These are phyloP conservation scores for Hibiscus mutabilis DNA, from an alignment of 345 rosid species.

Conservation along the genomic window DNA sequence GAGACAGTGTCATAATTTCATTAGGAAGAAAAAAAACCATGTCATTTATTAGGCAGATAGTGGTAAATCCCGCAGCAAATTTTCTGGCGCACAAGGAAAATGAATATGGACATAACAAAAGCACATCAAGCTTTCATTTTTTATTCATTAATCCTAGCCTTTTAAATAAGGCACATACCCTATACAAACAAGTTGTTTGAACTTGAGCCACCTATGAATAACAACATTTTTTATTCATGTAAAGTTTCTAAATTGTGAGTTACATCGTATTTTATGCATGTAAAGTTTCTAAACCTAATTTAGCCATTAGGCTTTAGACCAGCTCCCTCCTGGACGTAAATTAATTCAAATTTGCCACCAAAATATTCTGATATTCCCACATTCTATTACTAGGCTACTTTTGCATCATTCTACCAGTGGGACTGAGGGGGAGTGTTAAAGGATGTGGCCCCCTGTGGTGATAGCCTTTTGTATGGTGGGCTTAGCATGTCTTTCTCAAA, in stretches of 20 bases:
- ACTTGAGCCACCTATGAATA: too few species aligned
- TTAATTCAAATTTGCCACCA: conserved; percentile 17
- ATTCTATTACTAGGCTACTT: not conserved
- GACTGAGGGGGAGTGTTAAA: conserved; percentile 3
- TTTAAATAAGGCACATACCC: too few species aligned
- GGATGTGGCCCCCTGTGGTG: conserved; percentile 7
- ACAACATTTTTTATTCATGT: not conserved
- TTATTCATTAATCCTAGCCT: too few species aligned
- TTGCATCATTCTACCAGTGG: conserved; percentile 1
- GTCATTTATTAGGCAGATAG: conserved; percentile 7
- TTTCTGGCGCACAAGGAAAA: not conserved
- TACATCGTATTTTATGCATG: not conserved
- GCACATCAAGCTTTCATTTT: not conserved
- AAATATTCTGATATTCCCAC: not conserved
- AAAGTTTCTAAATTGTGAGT: not conserved
- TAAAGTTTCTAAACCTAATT: not conserved
- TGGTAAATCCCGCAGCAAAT: not conserved
- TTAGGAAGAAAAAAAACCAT: not conserved
- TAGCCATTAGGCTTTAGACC: not conserved
- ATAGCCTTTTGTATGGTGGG: conserved; percentile 11
- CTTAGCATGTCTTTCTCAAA: not conserved
- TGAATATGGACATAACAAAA: not conserved
- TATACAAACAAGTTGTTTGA: too few species aligned
- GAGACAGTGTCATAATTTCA: not conserved
- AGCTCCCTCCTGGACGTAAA: conserved; percentile 20